Conservation (phyloP, 2,329 filamentous ascomycete species). For the Colletotrichum chrysophilum region DNA sequence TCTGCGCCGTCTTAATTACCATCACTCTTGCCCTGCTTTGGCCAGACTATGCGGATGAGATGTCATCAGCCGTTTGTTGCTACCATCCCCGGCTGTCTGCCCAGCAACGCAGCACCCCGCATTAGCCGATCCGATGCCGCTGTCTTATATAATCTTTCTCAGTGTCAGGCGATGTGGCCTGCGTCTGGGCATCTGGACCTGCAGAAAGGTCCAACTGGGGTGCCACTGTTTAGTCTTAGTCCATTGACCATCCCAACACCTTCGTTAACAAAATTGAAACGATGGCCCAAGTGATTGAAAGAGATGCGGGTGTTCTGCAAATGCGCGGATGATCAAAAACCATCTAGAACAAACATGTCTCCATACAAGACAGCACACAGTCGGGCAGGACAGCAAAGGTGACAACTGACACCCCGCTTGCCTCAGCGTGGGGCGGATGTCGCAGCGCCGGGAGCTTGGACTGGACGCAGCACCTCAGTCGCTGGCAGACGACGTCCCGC, state of each 20-base stretch:
- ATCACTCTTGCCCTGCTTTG: fast-evolving
- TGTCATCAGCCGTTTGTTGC: not conserved
- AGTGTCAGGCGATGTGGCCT: not conserved
- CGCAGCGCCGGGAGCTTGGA: conserved; percentile 8
- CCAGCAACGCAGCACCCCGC: conserved; percentile 12
- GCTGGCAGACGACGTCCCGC: not conserved
- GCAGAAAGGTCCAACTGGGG: not conserved
- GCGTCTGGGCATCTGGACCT: not conserved
- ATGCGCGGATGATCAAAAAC: not conserved
- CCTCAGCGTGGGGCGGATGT: conserved; percentile 3
- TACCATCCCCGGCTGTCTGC: not conserved
- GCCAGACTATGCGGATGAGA: not conserved
- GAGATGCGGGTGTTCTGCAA: not conserved
- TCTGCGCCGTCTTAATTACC: fast-evolving
- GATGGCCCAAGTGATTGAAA: not conserved
- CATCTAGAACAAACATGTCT: not conserved
- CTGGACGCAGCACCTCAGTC: not conserved
- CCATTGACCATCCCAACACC: not conserved
- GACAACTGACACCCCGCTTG: not conserved
- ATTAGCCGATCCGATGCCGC: not conserved
- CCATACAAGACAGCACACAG: not conserved
- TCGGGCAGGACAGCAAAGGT: not conserved
- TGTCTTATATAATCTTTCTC: not conserved
- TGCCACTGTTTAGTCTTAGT: not conserved
- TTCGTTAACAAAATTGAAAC: not conserved